phyloP scores from a whole-genome alignment of 2,329 filamentous ascomycete species.

The Aspergillus sojae region DNA sequence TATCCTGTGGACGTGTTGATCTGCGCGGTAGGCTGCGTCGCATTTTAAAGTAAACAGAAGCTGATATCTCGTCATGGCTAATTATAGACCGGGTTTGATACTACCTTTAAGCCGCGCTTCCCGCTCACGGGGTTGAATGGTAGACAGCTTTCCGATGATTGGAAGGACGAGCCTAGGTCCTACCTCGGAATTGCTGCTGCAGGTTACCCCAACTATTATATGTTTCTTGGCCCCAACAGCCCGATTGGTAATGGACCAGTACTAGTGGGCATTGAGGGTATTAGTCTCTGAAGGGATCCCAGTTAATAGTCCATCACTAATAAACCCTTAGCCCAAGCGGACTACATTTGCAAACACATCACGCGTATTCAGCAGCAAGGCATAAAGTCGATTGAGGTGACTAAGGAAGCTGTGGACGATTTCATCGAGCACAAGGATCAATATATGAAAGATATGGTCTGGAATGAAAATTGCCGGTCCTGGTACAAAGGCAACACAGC shows the following conservation, averaged over 20 bases:
- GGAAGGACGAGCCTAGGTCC: constrained; percentile 43
- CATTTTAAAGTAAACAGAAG: no score
- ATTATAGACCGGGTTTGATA: constrained; percentile 22
- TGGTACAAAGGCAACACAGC: constrained; percentile 39
- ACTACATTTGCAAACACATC: constrained; percentile 46
- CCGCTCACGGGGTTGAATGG: constrained; percentile 43
- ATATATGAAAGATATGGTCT: constrained; percentile 39
- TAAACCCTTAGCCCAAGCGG: constrained; percentile 36
- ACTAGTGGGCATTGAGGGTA: constrained; percentile 36
- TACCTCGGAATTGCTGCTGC: constrained; percentile 52
- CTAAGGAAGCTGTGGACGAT: constrained; percentile 37
- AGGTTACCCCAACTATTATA: constrained; percentile 52
- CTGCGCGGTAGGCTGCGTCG: not conserved
- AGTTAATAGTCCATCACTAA: no score
- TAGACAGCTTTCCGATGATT: constrained; percentile 49
- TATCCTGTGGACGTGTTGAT: constrained; percentile 19
- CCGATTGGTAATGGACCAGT: constrained; percentile 46
- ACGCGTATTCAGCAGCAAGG: constrained; percentile 25
- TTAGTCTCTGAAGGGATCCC: no score
- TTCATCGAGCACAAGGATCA: constrained; percentile 35
- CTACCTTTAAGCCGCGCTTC: constrained; percentile 47
- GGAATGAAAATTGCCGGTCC: constrained; percentile 35
- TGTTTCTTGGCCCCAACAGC: constrained; percentile 35
- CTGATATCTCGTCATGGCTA: no score
- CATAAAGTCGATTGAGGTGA: constrained; percentile 40